These are phyloP conservation scores for Herpetomonas samuelpessoai DNA, from an alignment of 208 protist species.

Conservation along the genomic window DNA sequence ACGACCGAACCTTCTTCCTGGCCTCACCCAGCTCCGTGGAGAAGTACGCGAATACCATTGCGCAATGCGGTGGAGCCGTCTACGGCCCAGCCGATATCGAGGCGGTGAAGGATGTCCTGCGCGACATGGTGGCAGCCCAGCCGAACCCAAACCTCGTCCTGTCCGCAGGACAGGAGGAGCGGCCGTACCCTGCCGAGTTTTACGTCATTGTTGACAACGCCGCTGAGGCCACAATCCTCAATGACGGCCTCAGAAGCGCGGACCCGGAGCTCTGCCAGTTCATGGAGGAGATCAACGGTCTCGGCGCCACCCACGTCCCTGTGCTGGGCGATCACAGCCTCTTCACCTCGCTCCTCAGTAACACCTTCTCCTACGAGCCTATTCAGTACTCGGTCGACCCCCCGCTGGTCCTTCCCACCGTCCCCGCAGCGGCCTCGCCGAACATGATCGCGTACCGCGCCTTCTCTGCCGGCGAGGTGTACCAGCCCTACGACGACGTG, in stretches of 20 bases:
- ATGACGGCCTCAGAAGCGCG: conserved; percentile 22
- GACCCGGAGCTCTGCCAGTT: conserved; percentile 30
- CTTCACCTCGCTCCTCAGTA: conserved; percentile 43
- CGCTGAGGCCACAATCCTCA: conserved; percentile 29
- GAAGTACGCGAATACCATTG: conserved; percentile 35
- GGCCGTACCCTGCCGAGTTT: conserved; percentile 24
- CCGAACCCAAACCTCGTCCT: background rate
- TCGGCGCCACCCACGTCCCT: conserved; percentile 21
- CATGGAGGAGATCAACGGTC: conserved; percentile 18
- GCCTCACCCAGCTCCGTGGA: conserved; percentile 33
- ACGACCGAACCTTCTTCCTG: conserved; percentile 44
- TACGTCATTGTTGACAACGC: conserved; percentile 63
- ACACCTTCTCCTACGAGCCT: conserved; percentile 14
- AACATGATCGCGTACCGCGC: background rate
- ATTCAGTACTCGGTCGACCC: conserved; percentile 11
- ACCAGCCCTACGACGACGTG: conserved; percentile 2
- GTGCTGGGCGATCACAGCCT: conserved; percentile 39
- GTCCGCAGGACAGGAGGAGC: background rate
- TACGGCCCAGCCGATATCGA: conserved; percentile 24
- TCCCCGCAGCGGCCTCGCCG: conserved; percentile 2
- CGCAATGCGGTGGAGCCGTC: conserved; percentile 28
- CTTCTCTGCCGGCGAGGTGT: background rate
- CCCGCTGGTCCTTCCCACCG: conserved; percentile 5
- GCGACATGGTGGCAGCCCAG: conserved; percentile 22
- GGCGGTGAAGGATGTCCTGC: conserved; percentile 24